A percentile compares a stretch with the other conserved stretches of the same genome.
Evolutionary conservation across 352 stramenopile species (phyloP).

Genomic region (Thalassiosira hispida): DNA sequence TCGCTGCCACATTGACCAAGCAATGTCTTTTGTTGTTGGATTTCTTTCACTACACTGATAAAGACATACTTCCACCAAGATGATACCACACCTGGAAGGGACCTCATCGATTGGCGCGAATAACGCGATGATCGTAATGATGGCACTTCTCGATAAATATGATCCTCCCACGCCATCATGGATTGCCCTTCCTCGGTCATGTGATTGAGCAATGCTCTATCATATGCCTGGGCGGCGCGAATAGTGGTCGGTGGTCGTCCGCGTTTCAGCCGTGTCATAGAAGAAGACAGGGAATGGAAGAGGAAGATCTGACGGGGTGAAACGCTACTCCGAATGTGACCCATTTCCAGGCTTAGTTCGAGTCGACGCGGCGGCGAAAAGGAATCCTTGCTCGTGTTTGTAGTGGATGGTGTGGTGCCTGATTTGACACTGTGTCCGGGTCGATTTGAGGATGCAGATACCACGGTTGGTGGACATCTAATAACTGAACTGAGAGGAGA

Average conservation of each 20-base stretch:
- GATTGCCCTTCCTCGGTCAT: slow-evolving; percentile 47
- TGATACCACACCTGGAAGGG: slow-evolving; percentile 52
- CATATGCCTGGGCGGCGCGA: slow-evolving; percentile 34
- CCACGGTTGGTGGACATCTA: not conserved
- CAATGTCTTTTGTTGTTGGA: slow-evolving; percentile 57
- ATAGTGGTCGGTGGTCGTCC: slow-evolving; percentile 69
- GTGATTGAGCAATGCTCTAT: slow-evolving; percentile 26
- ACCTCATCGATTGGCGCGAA: slow-evolving; percentile 9
- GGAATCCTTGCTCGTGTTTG: slow-evolving; percentile 4
- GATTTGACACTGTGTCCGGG: slow-evolving; percentile 3
- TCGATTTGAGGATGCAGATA: not conserved
- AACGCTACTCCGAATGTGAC: slow-evolving; percentile 49
- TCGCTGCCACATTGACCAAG: slow-evolving; percentile 30
- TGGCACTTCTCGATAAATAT: slow-evolving; percentile 44
- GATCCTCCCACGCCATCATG: slow-evolving; percentile 48
- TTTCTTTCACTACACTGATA: slow-evolving; percentile 61
- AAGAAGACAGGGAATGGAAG: slow-evolving; percentile 62
- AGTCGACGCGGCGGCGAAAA: slow-evolving; percentile 21
- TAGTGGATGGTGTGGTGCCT: not conserved
- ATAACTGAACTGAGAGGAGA: slow-evolving; percentile 1
- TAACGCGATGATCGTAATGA: slow-evolving; percentile 31
- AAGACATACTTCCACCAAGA: slow-evolving; percentile 80
- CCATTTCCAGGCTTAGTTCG: slow-evolving; percentile 43
- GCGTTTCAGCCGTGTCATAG: slow-evolving; percentile 63
- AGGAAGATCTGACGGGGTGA: slow-evolving; percentile 74